These are phyloP conservation scores for Chamaenerion angustifolium DNA, from an alignment of 345 rosid species.

Conservation along the genomic window DNA sequence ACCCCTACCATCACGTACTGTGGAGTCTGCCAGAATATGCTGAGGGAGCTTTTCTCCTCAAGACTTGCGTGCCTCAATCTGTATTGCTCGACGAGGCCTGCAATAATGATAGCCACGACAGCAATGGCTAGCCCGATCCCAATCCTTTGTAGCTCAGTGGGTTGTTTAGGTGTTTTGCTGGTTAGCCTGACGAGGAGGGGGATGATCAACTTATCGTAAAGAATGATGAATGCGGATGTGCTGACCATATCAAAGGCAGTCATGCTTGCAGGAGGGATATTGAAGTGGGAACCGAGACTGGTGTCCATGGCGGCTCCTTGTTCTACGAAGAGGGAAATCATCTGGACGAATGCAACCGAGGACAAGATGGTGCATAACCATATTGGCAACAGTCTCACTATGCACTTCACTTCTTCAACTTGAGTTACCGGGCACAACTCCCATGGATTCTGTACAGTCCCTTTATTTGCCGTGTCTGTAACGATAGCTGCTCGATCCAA, in stretches of 20 bases:
- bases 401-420: constrained; percentile 31
- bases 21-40: constrained; percentile 31
- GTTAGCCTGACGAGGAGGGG: constrained; percentile 14
- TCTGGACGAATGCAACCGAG: constrained; percentile 18
- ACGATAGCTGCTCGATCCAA: constrained; percentile 27
- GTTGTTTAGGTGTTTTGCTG: constrained; percentile 15
- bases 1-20: constrained; percentile 21
- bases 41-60: constrained; percentile 13
- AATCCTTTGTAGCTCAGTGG: constrained; percentile 18
- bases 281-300: constrained; percentile 10
- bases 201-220: constrained; percentile 14
- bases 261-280: constrained; percentile 30
- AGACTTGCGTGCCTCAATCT: constrained; percentile 12
- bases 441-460: constrained; percentile 16
- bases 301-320: constrained; percentile 32
- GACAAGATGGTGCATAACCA: constrained; percentile 23
- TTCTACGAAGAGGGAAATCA: constrained; percentile 24
- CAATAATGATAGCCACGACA: constrained; percentile 10
- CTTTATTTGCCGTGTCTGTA: constrained; percentile 6
- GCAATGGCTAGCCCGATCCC: constrained; percentile 21
- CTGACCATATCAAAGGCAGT: constrained; percentile 20
- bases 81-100: constrained; percentile 20
- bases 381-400: constrained; percentile 21
- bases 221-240: constrained; percentile 18
- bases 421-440: constrained; percentile 27